Evolutionary conservation across 306 rosid genomes (phyloP), one percentile per base, ranked within the genome.

Genomic region (Prunus campanulata): DNA sequence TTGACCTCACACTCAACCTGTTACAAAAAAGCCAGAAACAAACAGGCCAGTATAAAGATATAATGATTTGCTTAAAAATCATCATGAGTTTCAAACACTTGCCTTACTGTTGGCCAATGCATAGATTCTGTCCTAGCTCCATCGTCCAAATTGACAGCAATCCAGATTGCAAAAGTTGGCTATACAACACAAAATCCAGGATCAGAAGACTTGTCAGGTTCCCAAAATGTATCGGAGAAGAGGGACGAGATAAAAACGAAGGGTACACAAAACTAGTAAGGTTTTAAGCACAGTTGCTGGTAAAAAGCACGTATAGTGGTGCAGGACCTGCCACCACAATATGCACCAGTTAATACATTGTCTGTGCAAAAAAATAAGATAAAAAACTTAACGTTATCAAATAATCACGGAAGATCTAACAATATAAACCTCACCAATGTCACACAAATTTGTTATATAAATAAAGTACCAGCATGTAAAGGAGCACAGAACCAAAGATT

Each of bases 291-390:
- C 22, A 15, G 44, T 14, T 63, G 29, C 66, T 63, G 68, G 91
- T 88, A 85, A 85, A 89, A 86, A 86, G 84, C 96, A 82, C 88
- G 85, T 85, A 88, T 78, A 76, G 95, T 86, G 91, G 98, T 81
- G 93, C 95, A 90, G 83, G 84, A 91, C 96, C 97, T 92, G 96
- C 96, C 88, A 87, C 97, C 97, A 90, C 93, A 90, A 74, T 83
- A 79, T 87, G 87, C 92, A 88, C 82, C 78, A 65, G 87, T 92
- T 83, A 91, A 92, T 83, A 87, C 80, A 81, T 75, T 73, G 85
- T 79, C 87, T 81, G 84, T 71, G 79, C 76, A 66, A 89, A 42
- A 73, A 55, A 7, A 7, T 8, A 29, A 3, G 1, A 22, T 4
- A 14, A 13, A 2, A 80, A 66, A 46, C 42, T 67, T 55, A 72